phyloP scores from a whole-genome alignment of 208 protist species.

The Angomonas deanei region DNA sequence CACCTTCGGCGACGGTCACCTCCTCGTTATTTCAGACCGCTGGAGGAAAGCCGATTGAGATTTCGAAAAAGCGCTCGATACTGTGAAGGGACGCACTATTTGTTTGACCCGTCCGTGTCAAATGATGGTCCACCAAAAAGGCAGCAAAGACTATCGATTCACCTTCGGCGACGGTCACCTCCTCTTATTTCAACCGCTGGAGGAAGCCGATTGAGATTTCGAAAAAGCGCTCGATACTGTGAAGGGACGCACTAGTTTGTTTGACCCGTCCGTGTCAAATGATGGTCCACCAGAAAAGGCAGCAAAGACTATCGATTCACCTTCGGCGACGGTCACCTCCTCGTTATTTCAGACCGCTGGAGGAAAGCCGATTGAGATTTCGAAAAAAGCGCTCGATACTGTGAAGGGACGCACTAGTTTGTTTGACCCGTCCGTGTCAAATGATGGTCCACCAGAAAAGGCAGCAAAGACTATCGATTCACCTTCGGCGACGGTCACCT shows the following conservation, averaged over 20 bases:
- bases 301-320: background rate
- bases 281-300: background rate
- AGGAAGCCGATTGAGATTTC: slow-evolving; percentile 8
- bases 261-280: background rate
- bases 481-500: background rate
- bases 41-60: slow-evolving; percentile 5
- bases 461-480: background rate
- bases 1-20: background rate
- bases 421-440: background rate
- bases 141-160: background rate
- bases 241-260: background rate
- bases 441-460: background rate
- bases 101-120: background rate
- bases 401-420: background rate
- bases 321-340: background rate
- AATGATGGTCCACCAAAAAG: slow-evolving; percentile 3
- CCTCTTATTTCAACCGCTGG: slow-evolving; percentile 2
- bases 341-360: slow-evolving; percentile 32
- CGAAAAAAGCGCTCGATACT: background rate
- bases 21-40: slow-evolving; percentile 4
- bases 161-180: background rate
- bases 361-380: slow-evolving; percentile 2
- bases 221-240: background rate
- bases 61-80: slow-evolving; percentile 3
- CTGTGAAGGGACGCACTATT: background rate